Base-by-base conservation (phyloP, 164 flowering plant species). In the Protea cynaroides region DNA sequence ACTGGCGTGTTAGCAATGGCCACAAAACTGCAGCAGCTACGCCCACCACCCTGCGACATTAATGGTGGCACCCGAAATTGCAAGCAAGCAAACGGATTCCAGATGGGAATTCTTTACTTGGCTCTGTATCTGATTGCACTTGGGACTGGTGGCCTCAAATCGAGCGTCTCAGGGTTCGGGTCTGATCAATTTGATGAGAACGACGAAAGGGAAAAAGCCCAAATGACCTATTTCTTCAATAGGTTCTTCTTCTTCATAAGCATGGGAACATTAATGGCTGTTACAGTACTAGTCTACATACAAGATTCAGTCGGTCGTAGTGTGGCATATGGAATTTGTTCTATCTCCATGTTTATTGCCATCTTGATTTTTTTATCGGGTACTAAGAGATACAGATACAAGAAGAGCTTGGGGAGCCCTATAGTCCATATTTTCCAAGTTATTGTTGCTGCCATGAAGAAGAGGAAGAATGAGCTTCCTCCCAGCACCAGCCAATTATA, bases 91-190 rank as follows among this genome's bases (percentile, higher is more conserved):
- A 81, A 19, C 36, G 82, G 83, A 12, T 69, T 80, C 58, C 96
- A 92, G 46, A 88, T 92, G 90, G 89, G 86, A 0, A 65, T 87
- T 38, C 63, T 92, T 0, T 90, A 90, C 79, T 0, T 80, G 11
- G 74, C 94, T 46, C 63, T 92, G 0, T 90, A 88, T 69, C 61
- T 88, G 6, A 83, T 90, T 14, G 90, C 97, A 19, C 62, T 92
- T 2, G 98, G 98, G 17, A 90, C 91, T 0, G 98, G 98, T 4
- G 96, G 98, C 68, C 78, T 92, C 7, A 90, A 90, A 62, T 92
- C 98, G 0, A 85, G 98, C 23, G 90, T 92, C 1, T 88, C 98
- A 18, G 96, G 93, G 54, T 92, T 92, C 51, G 96, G 98, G 57
- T 76, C 86, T 0, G 98, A 92, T 58, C 98, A 92, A 47, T 90